Evolutionary conservation across 306 rosid species (phyloP).

Genomic region (Cercis canadensis): DNA sequence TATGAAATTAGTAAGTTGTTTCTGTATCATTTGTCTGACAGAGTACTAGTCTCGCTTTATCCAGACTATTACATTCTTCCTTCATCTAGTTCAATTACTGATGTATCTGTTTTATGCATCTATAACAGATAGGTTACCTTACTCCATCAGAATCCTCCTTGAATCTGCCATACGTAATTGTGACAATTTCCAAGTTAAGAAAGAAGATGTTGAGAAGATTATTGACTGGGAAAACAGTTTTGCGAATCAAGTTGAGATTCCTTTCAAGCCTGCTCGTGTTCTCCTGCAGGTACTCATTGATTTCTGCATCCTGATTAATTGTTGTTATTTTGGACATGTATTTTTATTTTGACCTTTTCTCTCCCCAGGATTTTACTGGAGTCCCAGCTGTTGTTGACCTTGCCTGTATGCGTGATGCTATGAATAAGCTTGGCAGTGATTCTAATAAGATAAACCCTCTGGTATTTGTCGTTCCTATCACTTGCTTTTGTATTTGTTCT

Average conservation of each 20-base stretch:
- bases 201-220: conserved; percentile 94
- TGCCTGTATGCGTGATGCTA: conserved; percentile 96
- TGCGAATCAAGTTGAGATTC: conserved; percentile 87
- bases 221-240: conserved; percentile 80
- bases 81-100: conserved; percentile 17
- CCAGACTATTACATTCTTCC: conserved; percentile 3
- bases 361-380: conserved; percentile 85
- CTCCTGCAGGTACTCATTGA: conserved; percentile 76
- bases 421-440: conserved; percentile 93
- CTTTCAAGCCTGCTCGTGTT: conserved; percentile 95
- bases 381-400: conserved; percentile 96
- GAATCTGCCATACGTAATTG: conserved; percentile 89
- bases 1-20: too few relatives aligned
- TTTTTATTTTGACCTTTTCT: conserved; percentile 26
- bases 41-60: conserved; percentile 11
- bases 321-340: neutral
- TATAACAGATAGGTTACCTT: conserved; percentile 73
- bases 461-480: conserved; percentile 51
- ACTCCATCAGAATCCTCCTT: conserved; percentile 74
- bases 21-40: neutral
- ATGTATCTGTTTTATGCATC: conserved; percentile 28
- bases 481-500: conserved; percentile 9
- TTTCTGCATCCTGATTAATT: conserved; percentile 7
- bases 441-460: conserved; percentile 92
- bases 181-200: conserved; percentile 85